phyloP scores from a whole-genome alignment of 305 asterid species.

The Solanum aculeatissimum region DNA sequence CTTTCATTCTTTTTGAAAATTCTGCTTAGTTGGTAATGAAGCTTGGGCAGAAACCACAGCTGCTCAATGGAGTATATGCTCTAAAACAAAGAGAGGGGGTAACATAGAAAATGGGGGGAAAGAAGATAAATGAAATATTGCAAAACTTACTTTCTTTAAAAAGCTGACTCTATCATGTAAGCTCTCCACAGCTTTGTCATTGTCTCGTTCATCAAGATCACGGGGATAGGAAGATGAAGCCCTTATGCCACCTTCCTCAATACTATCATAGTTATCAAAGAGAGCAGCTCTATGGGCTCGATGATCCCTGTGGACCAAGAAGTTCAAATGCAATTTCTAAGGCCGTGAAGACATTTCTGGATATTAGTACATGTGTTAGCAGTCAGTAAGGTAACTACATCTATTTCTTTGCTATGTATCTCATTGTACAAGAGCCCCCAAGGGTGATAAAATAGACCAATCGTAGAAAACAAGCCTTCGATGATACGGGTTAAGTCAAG shows the following conservation, averaged over 20 bases:
- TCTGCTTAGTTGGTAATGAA: background rate
- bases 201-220: slow-evolving; percentile 59
- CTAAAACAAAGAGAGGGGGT: background rate
- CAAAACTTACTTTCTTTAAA: slow-evolving; percentile 50
- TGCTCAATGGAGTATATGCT: background rate
- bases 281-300: slow-evolving; percentile 65
- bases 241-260: slow-evolving; percentile 82
- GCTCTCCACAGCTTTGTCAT: slow-evolving; percentile 63
- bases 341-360: background rate
- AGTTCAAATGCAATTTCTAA: background rate
- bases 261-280: slow-evolving; percentile 54
- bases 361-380: background rate
- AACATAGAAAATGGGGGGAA: background rate
- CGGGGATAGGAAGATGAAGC: slow-evolving; percentile 49
- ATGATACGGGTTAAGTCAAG: background rate
- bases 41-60: background rate
- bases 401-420: background rate
- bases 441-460: background rate
- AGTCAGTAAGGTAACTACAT: background rate
- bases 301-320: slow-evolving; percentile 53
- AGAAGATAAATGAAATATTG: slow-evolving; percentile 1
- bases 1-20: background rate
- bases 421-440: background rate
- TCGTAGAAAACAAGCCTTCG: background rate
- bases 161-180: slow-evolving; percentile 81